phyloP scores from a whole-genome alignment of 129 eudicot species.

The Silybum marianum region DNA sequence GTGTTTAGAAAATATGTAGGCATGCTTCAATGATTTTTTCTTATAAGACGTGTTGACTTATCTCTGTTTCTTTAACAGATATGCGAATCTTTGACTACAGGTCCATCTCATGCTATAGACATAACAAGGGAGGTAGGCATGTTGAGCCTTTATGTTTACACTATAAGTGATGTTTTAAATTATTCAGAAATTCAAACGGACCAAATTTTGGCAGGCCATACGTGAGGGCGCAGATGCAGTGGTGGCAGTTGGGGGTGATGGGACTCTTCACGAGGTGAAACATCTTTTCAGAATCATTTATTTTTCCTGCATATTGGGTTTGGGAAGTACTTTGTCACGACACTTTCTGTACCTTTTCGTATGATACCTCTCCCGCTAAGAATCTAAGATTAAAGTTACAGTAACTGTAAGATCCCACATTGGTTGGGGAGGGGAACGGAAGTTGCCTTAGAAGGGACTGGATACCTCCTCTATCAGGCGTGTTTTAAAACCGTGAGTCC shows the following conservation, averaged over 20 bases:
- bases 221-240: conserved; percentile 98
- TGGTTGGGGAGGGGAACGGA: too few species aligned
- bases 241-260: conserved; percentile 98
- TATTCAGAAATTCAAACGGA: conserved; percentile 15
- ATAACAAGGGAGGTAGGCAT: conserved; percentile 88
- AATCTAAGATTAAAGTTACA: not conserved
- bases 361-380: not conserved
- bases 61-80: conserved; percentile 51
- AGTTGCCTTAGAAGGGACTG: too few species aligned
- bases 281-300: conserved; percentile 21
- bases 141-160: conserved; percentile 22
- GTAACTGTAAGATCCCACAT: too few species aligned
- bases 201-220: conserved; percentile 63
- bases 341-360: not conserved
- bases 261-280: conserved; percentile 92
- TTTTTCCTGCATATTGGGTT: not conserved
- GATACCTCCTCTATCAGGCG: too few species aligned
- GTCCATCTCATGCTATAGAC: conserved; percentile 93
- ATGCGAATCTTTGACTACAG: conserved; percentile 84
- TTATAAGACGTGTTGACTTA: conserved; percentile 15
- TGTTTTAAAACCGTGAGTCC: too few species aligned
- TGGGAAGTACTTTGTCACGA: not conserved
- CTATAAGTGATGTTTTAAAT: conserved; percentile 13
- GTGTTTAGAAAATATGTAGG: conserved; percentile 12
- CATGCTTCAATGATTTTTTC: conserved; percentile 14